Evolutionary conservation across 1,139 yeast genomes (phyloP), one percentile per base, ranked within the genome.

Genomic region (Yamadazyma friedrichii): DNA sequence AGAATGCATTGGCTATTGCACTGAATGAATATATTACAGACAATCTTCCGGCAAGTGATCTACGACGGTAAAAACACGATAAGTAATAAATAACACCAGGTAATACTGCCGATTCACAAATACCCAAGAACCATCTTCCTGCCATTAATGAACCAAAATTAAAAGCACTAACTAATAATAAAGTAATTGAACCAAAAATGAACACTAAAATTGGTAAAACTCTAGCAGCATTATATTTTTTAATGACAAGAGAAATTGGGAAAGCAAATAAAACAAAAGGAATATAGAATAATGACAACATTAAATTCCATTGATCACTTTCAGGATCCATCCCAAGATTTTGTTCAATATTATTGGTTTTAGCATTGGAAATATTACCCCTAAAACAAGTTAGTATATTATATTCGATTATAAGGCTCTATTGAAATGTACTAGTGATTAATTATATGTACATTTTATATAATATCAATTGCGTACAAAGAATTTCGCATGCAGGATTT

Each of bases 241-340:
- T 64, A 22, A 65, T 60, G 24, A 64, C 52, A 43, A 64, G 55
- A 38, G 64, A 66, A 2, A 65, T 54, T 1, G 70, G 70, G 46
- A 64, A 56, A 35, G 65, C 70, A 13, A 66, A 62, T 15, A 56
- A 51, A 33, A 64, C 56, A 39, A 64, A 64, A 27, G 66, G 61
- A 29, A 62, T 62, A 44, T 61, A 59, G 42, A 60, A 61, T 32
- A 64, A 52, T 11, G 67, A 62, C 30, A 53, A 52, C 30, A 65
- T 67, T 13, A 57, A 44, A 41, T 64, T 64, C 50, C 55, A 56
- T 56, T 61, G 50, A 36, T 59, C 58, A 35, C 62, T 59, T 26
- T 63, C 54, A 13, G 40, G 39, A 22, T 53, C 55, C 44, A 64
- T 42, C 1, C 46, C 45, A 39, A 62, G 49, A 45, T 64, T 67